Percentiles rank a stretch among this genome's conserved stretches.
Evolutionary conservation across 2,329 filamentous ascomycete species (phyloP).

Genomic region (Xenoacremonium recifei): DNA sequence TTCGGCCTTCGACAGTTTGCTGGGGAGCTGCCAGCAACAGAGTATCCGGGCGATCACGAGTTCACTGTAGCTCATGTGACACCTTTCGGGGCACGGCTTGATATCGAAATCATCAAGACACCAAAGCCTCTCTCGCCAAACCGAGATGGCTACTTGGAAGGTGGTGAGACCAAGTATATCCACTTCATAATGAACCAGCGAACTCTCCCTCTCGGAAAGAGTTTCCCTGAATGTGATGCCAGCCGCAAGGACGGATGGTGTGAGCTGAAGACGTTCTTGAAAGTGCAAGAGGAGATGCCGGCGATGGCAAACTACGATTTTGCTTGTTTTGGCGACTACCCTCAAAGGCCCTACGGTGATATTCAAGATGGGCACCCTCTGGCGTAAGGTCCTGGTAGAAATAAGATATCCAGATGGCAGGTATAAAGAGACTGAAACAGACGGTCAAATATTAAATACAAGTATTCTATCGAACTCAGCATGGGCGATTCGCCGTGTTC

Average conservation of each 20-base stretch:
- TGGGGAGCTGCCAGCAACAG: conserved; percentile 53
- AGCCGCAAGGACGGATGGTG: conserved; percentile 73
- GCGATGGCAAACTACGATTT: conserved; percentile 60
- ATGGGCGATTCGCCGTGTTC: too few species aligned
- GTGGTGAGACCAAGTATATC: conserved; percentile 63
- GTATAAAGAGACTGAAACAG: too few species aligned
- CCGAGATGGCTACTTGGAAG: conserved; percentile 52
- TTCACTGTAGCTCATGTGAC: conserved; percentile 67
- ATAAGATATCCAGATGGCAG: not conserved
- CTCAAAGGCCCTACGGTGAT: conserved; percentile 35
- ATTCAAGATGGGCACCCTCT: conserved; percentile 37
- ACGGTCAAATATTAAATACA: too few species aligned
- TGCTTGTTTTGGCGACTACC: conserved; percentile 61
- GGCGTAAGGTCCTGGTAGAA: too few species aligned
- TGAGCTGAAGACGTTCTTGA: conserved; percentile 66
- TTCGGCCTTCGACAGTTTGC: conserved; percentile 72
- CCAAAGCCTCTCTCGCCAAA: conserved; percentile 60
- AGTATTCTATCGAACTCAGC: too few species aligned
- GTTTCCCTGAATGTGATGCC: conserved; percentile 62
- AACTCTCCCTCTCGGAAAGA: conserved; percentile 66
- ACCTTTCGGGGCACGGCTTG: conserved; percentile 70
- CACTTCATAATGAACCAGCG: conserved; percentile 75
- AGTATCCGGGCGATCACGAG: conserved; percentile 56
- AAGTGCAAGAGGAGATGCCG: conserved; percentile 58
- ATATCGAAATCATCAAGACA: conserved; percentile 71